phyloP scores from a whole-genome alignment of 495 filamentous ascomycete species.

The Evansstolkia leycettana region DNA sequence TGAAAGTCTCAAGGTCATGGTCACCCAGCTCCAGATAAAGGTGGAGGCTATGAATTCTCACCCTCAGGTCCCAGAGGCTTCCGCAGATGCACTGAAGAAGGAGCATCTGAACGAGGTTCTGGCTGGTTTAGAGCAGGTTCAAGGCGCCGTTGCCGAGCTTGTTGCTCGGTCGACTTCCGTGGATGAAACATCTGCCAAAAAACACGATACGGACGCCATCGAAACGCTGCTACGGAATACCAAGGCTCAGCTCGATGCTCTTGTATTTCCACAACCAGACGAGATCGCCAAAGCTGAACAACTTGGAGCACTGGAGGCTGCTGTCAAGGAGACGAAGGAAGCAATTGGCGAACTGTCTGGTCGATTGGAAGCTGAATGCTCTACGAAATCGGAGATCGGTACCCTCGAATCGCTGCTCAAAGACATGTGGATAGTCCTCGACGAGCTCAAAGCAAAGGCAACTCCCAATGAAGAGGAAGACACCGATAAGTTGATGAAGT shows the following conservation, averaged over 20 bases:
- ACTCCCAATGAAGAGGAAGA: slow-evolving; percentile 40
- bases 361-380: slow-evolving; percentile 47
- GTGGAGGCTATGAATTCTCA: slow-evolving; percentile 66
- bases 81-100: slow-evolving; percentile 35
- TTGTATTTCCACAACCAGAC: slow-evolving; percentile 49
- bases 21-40: slow-evolving; percentile 70
- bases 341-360: slow-evolving; percentile 44
- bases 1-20: slow-evolving; percentile 69
- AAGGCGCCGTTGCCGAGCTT: slow-evolving; percentile 39
- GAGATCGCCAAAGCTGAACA: slow-evolving; percentile 62
- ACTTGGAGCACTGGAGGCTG: slow-evolving; percentile 56
- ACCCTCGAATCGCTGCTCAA: slow-evolving; percentile 65
- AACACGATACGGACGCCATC: slow-evolving; percentile 76
- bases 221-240: slow-evolving; percentile 77
- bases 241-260: slow-evolving; percentile 69
- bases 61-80: slow-evolving; percentile 32
- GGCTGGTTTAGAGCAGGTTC: slow-evolving; percentile 42
- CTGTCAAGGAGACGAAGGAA: slow-evolving; percentile 61
- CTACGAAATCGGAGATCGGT: slow-evolving; percentile 64
- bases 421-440: slow-evolving; percentile 58
- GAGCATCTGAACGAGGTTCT: slow-evolving; percentile 52
- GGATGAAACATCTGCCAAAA: slow-evolving; percentile 35
- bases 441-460: slow-evolving; percentile 59
- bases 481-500: slow-evolving; percentile 58
- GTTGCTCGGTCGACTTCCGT: slow-evolving; percentile 25